Conservation (phyloP, 345 rosid species). For the Hibiscus mutabilis region DNA sequence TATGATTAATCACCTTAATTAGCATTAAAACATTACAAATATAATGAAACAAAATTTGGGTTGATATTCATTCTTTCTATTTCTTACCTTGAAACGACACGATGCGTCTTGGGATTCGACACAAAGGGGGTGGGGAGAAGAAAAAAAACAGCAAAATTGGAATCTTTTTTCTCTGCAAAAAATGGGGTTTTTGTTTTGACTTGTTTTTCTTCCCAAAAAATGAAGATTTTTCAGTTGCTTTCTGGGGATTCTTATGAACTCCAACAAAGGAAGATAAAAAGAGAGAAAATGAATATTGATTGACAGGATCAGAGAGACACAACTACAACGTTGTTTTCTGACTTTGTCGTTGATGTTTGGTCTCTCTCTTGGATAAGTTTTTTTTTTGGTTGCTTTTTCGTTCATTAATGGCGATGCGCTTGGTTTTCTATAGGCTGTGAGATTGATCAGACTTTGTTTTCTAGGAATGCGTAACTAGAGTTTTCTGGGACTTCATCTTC, state of each 20-base stretch:
- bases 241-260: not conserved
- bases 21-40: no score
- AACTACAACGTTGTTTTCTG: not conserved
- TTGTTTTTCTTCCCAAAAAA: no score
- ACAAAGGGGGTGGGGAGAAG: not conserved
- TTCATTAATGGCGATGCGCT: constrained; percentile 3
- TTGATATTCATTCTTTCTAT: not conserved
- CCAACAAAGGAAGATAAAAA: not conserved
- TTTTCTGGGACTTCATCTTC: not conserved
- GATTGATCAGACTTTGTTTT: not conserved
- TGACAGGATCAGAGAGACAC: not conserved
- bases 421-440: not conserved
- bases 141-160: not conserved
- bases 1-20: no score
- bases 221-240: no score
- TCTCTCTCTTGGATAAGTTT: not conserved
- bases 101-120: not conserved
- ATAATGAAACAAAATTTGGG: not conserved
- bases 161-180: not conserved
- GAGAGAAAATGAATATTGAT: not conserved
- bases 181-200: not conserved
- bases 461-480: not conserved
- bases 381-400: not conserved
- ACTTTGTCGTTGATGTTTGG: not conserved
- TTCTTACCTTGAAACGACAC: constrained; percentile 5